Percentiles rank a stretch among this genome's conserved stretches.
These are phyloP conservation scores for Penicillium tannophilum DNA, from an alignment of 495 filamentous ascomycete species.

Conservation along the genomic window DNA sequence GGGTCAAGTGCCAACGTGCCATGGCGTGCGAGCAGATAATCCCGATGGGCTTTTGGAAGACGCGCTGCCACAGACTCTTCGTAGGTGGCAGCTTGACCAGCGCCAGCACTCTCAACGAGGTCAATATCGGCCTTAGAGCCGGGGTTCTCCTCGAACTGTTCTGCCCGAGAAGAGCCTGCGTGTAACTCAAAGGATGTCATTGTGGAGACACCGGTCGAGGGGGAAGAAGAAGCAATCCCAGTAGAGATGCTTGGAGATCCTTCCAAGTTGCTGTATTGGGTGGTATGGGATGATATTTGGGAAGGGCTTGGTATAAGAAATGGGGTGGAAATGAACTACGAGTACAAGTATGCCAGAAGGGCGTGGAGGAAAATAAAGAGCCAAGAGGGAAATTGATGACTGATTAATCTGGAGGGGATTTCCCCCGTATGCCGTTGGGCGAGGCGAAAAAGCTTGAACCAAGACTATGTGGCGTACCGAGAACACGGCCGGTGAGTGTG, in stretches of 20 bases:
- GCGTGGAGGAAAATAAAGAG: neutral
- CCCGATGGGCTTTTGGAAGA: conserved; percentile 44
- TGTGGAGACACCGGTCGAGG: neutral
- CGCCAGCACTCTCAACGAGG: conserved; percentile 37
- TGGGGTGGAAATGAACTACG: neutral
- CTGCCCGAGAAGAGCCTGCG: conserved; percentile 20
- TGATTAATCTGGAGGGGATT: neutral
- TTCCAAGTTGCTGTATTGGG: too few species aligned
- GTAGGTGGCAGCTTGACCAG: conserved; percentile 29
- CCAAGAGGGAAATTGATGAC: neutral
- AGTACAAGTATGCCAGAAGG: neutral
- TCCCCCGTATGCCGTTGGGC: neutral
- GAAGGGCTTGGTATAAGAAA: neutral
- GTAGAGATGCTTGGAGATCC: neutral
- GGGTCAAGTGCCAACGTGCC: conserved; percentile 57
- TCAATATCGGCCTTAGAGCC: conserved; percentile 33
- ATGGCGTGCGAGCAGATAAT: conserved; percentile 56
- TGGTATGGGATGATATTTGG: too few species aligned
- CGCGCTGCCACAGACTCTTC: conserved; percentile 34
- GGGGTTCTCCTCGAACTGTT: conserved; percentile 15
- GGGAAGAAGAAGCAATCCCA: neutral
- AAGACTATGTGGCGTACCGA: conserved; percentile 11
- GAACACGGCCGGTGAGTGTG: conserved; percentile 19
- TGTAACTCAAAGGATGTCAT: conserved; percentile 34
- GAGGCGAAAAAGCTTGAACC: conserved; percentile 12